Evolutionary conservation across 208 protist genomes (phyloP), one percentile per base, ranked within the genome.

Genomic region (Trypanosoma melophagium): DNA sequence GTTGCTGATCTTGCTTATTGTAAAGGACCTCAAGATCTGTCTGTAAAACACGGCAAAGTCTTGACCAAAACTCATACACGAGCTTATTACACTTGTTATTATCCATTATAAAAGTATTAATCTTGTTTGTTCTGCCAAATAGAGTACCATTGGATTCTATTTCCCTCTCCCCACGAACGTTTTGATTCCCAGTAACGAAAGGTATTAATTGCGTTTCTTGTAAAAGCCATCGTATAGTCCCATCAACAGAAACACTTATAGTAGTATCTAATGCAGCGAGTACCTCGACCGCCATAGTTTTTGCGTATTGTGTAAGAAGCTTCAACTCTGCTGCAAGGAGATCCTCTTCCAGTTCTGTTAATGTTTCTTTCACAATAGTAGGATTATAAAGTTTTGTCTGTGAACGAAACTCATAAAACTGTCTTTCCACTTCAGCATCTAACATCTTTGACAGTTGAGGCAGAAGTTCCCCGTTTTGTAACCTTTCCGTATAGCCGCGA

Each of bases 341-440:
- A 45, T 83, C 75, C 40, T 79, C 64, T 66, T 87, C 79, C 12
- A 95, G 76, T 66, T 89, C 75, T 62, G 21, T 47, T 19, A 49
- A 57, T 35, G 76, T 74, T 45, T 76, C 73, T 52, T 53, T 24
- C 25, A 89, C 84, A 19, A 88, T 81, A 10, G 74, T 69, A 31
- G 56, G 40, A 38, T 72, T 75, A 81, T 94, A 96, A 49, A 94
- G 72, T 66, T 73, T 81, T 28, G 87, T 93, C 56, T 92, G 77
- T 5, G 51, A 45, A 21, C 66, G 60, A 71, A 83, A 95, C 19
- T 81, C 65, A 22, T 53, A 47, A 41, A 92, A 49, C 24, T 71
- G 61, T 10, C 58, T 66, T 19, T 78, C 76, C 64, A 92, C 86
- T 51, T 83, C 77, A 21, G 71, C 51, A 5, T 96, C 85, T 12